Evolutionary conservation across 2,329 filamentous ascomycete species (phyloP).

Genomic region (Botrytis squamosa): DNA sequence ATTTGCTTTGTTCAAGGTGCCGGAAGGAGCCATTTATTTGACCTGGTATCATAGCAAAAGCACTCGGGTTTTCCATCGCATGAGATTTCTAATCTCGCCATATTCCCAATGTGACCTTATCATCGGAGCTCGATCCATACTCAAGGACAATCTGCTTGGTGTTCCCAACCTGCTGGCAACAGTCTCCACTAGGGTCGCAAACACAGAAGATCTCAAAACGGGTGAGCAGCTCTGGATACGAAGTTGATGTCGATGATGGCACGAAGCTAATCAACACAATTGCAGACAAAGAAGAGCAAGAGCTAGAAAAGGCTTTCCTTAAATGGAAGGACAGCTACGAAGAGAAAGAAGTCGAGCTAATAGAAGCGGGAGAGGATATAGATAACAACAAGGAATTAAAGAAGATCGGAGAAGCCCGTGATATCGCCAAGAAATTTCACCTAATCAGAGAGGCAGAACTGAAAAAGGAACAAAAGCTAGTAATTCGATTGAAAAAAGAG

Average conservation of each 20-base stretch:
- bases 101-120: slow-evolving; percentile 25
- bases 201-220: fast-evolving
- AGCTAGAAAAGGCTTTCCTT: fast-evolving
- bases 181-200: background rate
- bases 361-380: background rate
- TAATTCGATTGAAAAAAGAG: background rate
- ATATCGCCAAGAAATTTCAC: background rate
- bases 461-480: fast-evolving
- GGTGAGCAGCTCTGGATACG: background rate
- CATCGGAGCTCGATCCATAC: slow-evolving; percentile 27
- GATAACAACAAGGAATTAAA: background rate
- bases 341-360: background rate
- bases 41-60: slow-evolving; percentile 27
- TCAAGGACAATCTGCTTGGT: slow-evolving; percentile 22
- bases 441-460: background rate
- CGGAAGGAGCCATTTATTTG: slow-evolving; percentile 27
- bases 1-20: background rate
- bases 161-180: slow-evolving; percentile 24
- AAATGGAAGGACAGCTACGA: fast-evolving
- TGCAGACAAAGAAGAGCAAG: background rate
- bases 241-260: background rate
- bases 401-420: background rate
- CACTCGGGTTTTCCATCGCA: slow-evolving; percentile 29
- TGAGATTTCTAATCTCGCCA: slow-evolving; percentile 28
- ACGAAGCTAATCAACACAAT: background rate